Evolutionary conservation across 2,329 filamentous ascomycete genomes (phyloP).

Genomic region (Cladosporium sp.): DNA sequence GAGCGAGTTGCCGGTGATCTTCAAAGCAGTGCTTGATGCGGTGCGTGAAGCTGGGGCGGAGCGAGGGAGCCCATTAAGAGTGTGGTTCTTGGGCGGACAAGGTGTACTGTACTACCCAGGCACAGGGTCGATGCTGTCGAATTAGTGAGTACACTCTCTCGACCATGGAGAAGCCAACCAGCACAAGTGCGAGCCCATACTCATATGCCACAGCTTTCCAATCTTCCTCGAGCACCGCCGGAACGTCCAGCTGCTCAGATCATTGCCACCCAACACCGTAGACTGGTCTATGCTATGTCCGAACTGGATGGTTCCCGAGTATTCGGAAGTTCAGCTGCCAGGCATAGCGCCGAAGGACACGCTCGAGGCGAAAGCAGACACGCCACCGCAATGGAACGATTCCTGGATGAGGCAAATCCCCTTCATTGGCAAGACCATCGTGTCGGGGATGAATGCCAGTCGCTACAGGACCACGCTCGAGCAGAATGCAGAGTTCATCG

Average conservation of each 20-base stretch:
- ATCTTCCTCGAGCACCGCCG: constrained; percentile 40
- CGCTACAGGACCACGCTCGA: constrained; percentile 43
- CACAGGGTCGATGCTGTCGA: constrained; percentile 35
- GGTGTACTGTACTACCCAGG: constrained; percentile 41
- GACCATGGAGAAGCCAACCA: neutral
- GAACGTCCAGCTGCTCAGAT: constrained; percentile 34
- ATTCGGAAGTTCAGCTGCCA: constrained; percentile 25
- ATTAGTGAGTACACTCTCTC: constrained; percentile 32
- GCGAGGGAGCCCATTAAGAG: constrained; percentile 38
- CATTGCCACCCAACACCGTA: constrained; percentile 33
- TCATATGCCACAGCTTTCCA: constrained; percentile 32
- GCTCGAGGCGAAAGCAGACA: constrained; percentile 33
- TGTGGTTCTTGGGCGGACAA: constrained; percentile 42
- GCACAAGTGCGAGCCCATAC: neutral
- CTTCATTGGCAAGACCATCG: constrained; percentile 36
- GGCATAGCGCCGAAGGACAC: constrained; percentile 13
- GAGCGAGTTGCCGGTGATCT: constrained; percentile 40
- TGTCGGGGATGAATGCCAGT: constrained; percentile 31
- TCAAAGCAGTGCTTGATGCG: constrained; percentile 38
- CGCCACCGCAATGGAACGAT: constrained; percentile 38
- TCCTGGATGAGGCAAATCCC: constrained; percentile 37
- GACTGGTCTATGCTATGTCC: constrained; percentile 44
- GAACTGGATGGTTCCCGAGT: constrained; percentile 40
- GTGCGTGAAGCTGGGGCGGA: constrained; percentile 38
- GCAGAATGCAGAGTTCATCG: constrained; percentile 46